These are phyloP conservation scores for Amaranthus cruentus DNA, from an alignment of 148 eudicot genomes.

Conservation along the genomic window DNA sequence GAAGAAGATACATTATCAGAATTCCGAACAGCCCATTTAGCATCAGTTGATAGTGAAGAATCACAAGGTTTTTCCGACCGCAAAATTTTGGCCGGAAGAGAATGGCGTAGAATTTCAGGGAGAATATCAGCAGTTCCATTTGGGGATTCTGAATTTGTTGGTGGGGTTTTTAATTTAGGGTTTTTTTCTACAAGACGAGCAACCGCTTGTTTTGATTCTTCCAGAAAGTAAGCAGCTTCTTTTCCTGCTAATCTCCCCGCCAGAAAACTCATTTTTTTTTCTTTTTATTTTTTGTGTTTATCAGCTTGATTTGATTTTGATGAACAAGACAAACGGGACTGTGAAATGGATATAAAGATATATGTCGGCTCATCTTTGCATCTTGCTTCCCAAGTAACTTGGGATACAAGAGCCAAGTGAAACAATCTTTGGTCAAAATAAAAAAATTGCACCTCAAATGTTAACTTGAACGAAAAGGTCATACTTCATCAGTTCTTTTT, in stretches of 20 bases:
- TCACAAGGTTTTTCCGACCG: conserved; percentile 26
- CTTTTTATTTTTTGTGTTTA: background rate
- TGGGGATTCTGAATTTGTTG: background rate
- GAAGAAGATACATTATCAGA: conserved; percentile 1
- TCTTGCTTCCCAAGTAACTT: too few species aligned
- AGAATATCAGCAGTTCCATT: conserved; percentile 45
- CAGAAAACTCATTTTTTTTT: conserved; percentile 59
- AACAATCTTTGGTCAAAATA: too few species aligned
- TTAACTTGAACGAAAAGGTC: too few species aligned
- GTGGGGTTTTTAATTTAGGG: conserved; percentile 1
- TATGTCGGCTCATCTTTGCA: too few species aligned
- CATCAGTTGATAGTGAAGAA: conserved; percentile 35
- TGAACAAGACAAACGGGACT: too few species aligned
- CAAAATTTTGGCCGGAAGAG: conserved; percentile 58
- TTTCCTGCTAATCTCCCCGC: conserved; percentile 63
- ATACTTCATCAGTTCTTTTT: too few species aligned
- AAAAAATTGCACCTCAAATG: too few species aligned
- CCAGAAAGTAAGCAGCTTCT: conserved; percentile 67
- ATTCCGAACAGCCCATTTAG: conserved; percentile 61
- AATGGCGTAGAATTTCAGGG: conserved; percentile 75
- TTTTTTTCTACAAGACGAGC: conserved; percentile 30
- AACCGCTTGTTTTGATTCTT: conserved; percentile 76
- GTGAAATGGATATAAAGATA: too few species aligned
- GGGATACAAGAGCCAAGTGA: too few species aligned
- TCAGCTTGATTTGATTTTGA: too few species aligned